These are phyloP conservation scores for Clitopilus hobsonii DNA, from an alignment of 768 basidiomycete species.

Conservation along the genomic window DNA sequence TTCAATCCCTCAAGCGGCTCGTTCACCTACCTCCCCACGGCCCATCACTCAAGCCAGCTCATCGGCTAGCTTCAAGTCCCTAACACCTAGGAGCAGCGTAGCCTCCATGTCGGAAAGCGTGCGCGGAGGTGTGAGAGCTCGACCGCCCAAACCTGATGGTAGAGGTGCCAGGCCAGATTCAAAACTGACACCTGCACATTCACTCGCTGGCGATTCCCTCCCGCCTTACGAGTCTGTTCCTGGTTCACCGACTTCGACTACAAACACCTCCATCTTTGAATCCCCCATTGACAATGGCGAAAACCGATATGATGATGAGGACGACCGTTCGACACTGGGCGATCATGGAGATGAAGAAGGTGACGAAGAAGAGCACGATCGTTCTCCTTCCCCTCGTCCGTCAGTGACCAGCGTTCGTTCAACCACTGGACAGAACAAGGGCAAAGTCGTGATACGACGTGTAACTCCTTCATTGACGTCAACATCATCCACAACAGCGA, in stretches of 20 bases:
- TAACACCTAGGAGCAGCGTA: neutral
- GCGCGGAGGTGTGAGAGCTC: neutral
- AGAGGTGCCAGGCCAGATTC: conserved; percentile 2
- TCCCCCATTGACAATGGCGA: neutral
- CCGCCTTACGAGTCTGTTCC: neutral
- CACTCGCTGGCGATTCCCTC: neutral
- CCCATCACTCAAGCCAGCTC: conserved; percentile 13
- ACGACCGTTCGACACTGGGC: neutral
- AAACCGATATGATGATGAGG: neutral
- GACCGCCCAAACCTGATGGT: neutral
- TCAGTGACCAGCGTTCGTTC: conserved; percentile 12
- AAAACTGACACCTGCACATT: conserved; percentile 1
- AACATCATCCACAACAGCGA: neutral
- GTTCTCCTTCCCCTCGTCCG: neutral
- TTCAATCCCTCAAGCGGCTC: conserved; percentile 16
- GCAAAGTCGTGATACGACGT: neutral
- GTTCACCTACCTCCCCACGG: conserved; percentile 3
- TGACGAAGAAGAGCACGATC: conserved; percentile 12
- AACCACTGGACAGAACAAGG: conserved; percentile 11
- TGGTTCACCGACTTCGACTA: neutral
- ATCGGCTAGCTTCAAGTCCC: conserved; percentile 36
- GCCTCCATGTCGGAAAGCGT: neutral
- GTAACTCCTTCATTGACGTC: neutral
- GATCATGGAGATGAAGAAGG: conserved; percentile 9
- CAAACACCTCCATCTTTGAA: neutral